Conservation (phyloP, 352 stramenopile species). For the Globisporangium nunn region DNA sequence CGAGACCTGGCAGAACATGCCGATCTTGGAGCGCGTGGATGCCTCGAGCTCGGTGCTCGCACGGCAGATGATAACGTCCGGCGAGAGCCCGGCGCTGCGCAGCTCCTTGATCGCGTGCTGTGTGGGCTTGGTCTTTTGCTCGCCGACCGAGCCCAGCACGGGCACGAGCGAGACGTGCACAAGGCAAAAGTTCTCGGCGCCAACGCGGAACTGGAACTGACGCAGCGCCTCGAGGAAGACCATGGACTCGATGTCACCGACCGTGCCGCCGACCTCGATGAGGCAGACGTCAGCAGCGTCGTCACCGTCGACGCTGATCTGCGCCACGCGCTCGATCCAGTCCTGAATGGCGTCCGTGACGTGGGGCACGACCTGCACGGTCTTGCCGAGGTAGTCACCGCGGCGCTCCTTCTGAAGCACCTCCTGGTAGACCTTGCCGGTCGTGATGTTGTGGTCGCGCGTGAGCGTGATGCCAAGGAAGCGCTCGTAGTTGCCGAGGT, state of each 20-base stretch:
- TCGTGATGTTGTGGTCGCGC: constrained; percentile 98
- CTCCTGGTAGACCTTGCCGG: constrained; percentile 96
- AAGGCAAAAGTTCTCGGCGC: constrained; percentile 97
- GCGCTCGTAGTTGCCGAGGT: constrained; percentile 99
- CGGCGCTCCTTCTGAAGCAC: constrained; percentile 95
- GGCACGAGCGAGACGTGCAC: constrained; percentile 99
- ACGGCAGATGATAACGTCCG: constrained; percentile 97
- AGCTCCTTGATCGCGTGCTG: constrained; percentile 99
- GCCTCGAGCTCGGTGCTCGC: constrained; percentile 88
- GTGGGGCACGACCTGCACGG: constrained; percentile 97
- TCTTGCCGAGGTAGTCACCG: constrained; percentile 98
- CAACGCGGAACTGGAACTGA: constrained; percentile 99
- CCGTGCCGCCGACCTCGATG: constrained; percentile 98
- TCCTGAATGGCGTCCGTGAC: constrained; percentile 92
- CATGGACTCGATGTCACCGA: constrained; percentile 99
- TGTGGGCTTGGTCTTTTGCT: constrained; percentile 99
- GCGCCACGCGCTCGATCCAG: constrained; percentile 97
- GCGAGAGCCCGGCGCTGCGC: constrained; percentile 91
- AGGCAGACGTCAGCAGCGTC: constrained; percentile 95
- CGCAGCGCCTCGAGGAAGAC: constrained; percentile 99
- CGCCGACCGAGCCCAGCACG: constrained; percentile 95
- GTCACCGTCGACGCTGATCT: constrained; percentile 88
- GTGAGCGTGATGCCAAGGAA: constrained; percentile 95
- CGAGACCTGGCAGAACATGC: constrained; percentile 97
- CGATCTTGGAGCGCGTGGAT: constrained; percentile 95